phyloP scores from a whole-genome alignment of 306 rosid species.

The Oxytropis ochrocephala region DNA sequence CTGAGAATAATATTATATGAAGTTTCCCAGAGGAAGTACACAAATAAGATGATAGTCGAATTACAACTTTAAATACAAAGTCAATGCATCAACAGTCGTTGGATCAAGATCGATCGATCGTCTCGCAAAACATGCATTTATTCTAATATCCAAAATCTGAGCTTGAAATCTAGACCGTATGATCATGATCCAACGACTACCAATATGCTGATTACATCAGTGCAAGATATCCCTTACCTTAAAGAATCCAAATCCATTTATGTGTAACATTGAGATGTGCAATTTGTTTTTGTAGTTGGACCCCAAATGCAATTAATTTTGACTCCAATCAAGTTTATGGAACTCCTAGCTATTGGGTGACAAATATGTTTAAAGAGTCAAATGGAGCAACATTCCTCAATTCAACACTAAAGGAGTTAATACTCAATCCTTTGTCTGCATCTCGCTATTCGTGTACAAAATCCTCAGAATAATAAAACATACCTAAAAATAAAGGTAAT shows the following conservation, averaged over 20 bases:
- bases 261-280: constrained; percentile 9
- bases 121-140: neutral
- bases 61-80: too few relatives aligned
- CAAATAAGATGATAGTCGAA: too few relatives aligned
- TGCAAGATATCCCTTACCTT: too few relatives aligned
- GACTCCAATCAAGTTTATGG: constrained; percentile 48
- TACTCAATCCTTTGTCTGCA: constrained; percentile 37
- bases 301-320: constrained; percentile 80
- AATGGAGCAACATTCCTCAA: constrained; percentile 38
- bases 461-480: constrained; percentile 15
- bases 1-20: too few relatives aligned
- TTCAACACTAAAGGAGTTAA: constrained; percentile 36
- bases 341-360: constrained; percentile 94
- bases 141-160: neutral
- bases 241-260: too few relatives aligned
- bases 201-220: too few relatives aligned
- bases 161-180: neutral
- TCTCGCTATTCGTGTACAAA: constrained; percentile 57
- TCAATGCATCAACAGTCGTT: too few relatives aligned
- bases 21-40: too few relatives aligned
- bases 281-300: constrained; percentile 46
- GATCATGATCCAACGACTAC: neutral
- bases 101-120: too few relatives aligned
- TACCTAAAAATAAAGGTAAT: constrained; percentile 66
- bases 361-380: constrained; percentile 28